Evolutionary conservation across 108 stramenopile genomes (phyloP), one percentile per base, ranked within the genome.

Genomic region (Skeletonema costatum): DNA sequence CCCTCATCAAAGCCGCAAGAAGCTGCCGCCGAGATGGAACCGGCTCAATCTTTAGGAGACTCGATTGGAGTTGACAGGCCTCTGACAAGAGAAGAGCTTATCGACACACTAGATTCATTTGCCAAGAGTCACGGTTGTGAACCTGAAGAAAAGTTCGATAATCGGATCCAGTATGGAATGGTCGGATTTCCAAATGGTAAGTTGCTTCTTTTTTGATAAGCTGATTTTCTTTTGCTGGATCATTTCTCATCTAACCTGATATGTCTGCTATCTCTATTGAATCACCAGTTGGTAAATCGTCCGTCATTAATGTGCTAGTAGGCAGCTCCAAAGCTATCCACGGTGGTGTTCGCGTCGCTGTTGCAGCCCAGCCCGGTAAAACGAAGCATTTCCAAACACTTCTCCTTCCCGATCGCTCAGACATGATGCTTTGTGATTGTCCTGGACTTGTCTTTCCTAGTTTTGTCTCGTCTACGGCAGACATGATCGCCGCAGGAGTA

Each of bases 311-410:
- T 77, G 98, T 98, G 25, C 75, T 99, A 16, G 86, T 98, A 60
- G 97, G 98, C 33, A 92, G 86, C 74, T 90, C 97, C 30, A 90
- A 94, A 66, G 78, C 87, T 65, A 83, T 83, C 25, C 98, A 99
- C 75, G 93, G 94, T 13, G 90, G 87, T 17, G 91, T 86, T 9
- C 94, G 99, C 2, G 99, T 99, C 10, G 98, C 89, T 14, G 99
- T 99, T 21, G 97, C 98, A 12, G 87, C 95, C 30, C 98, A 98
- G 70, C 99, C 99, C 32, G 99, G 99, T 35, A 99, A 99, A 83
- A 99, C 99, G 0, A 99, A 98, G 81, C 99, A 99, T 87, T 99
- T 99, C 73, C 99, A 99, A 86, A 99, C 99, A 21, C 87, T 99
- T 16, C 78, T 93, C 19, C 68, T 99, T 14, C 92, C 93, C n/a